Evolutionary conservation across 768 basidiomycete species (phyloP).

Genomic region (Xerocomellus chrysenteron): DNA sequence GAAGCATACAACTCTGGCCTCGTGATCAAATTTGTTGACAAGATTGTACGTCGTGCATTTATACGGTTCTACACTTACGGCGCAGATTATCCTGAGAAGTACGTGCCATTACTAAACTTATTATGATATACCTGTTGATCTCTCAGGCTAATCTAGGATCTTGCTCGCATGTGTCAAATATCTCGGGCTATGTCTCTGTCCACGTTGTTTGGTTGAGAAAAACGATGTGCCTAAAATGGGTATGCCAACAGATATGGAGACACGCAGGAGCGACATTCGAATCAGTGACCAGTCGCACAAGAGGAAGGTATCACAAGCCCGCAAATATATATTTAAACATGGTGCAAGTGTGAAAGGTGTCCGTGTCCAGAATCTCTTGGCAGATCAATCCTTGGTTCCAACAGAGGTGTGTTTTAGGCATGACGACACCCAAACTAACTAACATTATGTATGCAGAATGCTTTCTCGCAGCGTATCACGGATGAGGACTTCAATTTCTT

Average conservation of each 20-base stretch:
- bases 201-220: background rate
- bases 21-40: constrained; percentile 13
- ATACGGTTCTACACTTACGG: constrained; percentile 18
- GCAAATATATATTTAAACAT: constrained; percentile 5
- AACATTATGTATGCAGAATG: constrained; percentile 32
- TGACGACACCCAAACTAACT: background rate
- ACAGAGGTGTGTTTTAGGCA: constrained; percentile 1
- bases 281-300: background rate
- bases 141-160: background rate
- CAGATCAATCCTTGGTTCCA: constrained; percentile 13
- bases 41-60: constrained; percentile 5
- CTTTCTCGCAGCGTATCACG: constrained; percentile 29
- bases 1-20: constrained; percentile 17
- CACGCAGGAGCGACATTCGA: background rate
- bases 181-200: background rate
- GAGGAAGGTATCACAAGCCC: background rate
- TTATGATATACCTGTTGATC: background rate
- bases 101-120: background rate
- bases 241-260: background rate
- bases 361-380: background rate
- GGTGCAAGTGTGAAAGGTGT: constrained; percentile 1
- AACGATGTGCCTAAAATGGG: background rate
- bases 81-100: constrained; percentile 15
- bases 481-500: constrained; percentile 17
- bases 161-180: constrained; percentile 6